Base-by-base conservation (phyloP, 2,329 filamentous ascomycete genomes). In the Fusarium brachygibbosum region DNA sequence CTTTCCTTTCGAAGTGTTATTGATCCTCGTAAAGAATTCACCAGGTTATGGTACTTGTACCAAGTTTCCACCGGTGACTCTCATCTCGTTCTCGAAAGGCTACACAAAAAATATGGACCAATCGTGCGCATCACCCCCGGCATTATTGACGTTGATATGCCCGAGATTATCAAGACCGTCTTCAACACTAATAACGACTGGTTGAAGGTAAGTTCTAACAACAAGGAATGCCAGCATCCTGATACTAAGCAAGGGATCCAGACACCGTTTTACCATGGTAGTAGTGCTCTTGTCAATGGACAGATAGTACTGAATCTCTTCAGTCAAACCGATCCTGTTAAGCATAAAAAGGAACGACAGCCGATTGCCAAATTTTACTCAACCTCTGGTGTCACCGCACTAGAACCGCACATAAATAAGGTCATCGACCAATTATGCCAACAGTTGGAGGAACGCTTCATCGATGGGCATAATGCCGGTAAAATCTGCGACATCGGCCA, bases 81-180 rank as follows among this genome's bases (percentile, higher is more conserved):
- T 19, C 75, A 78, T 14, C 50, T 75, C 8, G 64, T 72, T 2
- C 72, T 78, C 17, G 71, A 79, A 12, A 71, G 75, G 17, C 69
- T 82, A 0, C 81, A 82, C 54, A 68, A 75, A 9, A 75, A 77
- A 60, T 78, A 82, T 61, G 81, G 81, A 0, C 79, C 80, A 0
- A 76, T 81, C 12, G 79, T 83, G 5, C 79, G 79, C 10, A 77
- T 82, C n/a, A 80, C 76, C 1, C 82, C 82, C 6, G 80, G 80
- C 38, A 62, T 79, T 4, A 63, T 82, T 3, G 77, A 79, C 38
- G 66, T 83, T 6, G 78, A 81, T 52, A 70, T 76, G 0, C 80
- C 81, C 1, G 76, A 78, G 28, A 57, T 82, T 53, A 75, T 79
- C 61, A 78, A 78, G 50, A 75, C 74, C 1, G 67, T 82, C 11